Base-by-base conservation (phyloP, 2,329 filamentous ascomycete species). In the Samsoniella hepiali region DNA sequence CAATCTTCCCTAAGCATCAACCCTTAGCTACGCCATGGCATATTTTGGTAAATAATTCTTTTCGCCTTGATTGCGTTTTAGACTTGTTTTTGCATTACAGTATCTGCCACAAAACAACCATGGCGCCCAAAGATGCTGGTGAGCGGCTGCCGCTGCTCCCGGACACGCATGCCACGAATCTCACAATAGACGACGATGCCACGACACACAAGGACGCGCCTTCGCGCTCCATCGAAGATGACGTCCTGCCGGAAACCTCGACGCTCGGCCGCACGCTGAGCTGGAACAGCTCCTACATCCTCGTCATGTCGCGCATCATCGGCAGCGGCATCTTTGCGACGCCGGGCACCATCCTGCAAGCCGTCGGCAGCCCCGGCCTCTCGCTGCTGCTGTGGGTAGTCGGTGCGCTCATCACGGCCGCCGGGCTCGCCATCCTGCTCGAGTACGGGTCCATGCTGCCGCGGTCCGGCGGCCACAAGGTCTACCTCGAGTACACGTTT, bases 401-500 rank as follows among this genome's bases (percentile, higher is more conserved):
- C 0, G 88, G 88, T 1, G 85, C 86, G 0, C 67, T 86, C 1
- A 77, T 90, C 8, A 83, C 86, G 0, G 86, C 82, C 8, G 87
- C 83, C 58, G 86, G 85, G 0, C 76, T 91, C 3, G 81, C 82
- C 3, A 80, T 91, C 0, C 82, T 82, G 7, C 79, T 91, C 57
- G 89, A 91, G 69, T 89, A 85, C 68, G 88, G 88, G 0, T 88
- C 83, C 68, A 90, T 90, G 87, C 76, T 91, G 15, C 89, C 89
- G 17, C 80, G 87, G 0, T 88, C 85, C 0, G 88, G 88, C 7
- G 88, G 88, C 31, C 79, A 84, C 32, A 91, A 91, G 73, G 86
- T 90, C 7, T 91, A 90, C 69, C 81, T 91, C 51, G 88, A 91
- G 72, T 88, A 87, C 71, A 86, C 86, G 0, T 91, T 88, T 71